Base-by-base conservation (phyloP, 768 basidiomycete genomes). In the Mycena olivaceomarginata region DNA sequence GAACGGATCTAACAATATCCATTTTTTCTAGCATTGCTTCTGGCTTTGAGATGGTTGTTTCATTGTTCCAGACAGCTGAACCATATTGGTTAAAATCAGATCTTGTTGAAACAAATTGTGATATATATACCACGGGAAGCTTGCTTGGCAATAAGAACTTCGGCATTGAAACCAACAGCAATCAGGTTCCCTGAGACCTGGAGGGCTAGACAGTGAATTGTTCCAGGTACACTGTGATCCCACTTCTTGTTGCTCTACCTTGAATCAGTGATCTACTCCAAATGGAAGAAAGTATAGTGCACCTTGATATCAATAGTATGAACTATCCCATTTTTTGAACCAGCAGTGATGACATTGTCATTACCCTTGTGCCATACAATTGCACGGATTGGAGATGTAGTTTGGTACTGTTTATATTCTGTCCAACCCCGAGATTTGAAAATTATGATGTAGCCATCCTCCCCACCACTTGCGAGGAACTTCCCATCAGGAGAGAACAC, bases 401-500 rank as follows among this genome's bases (percentile, higher is more conserved):
- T 63, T 16, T 25, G 11, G 62, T 63, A 63, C 15, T 39, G 12
- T 37, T 16, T 40, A 18, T 40, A 20, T 12, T 40, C 37, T 12
- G 5, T 6, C 62, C 62, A 63, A 10, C 16, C 11, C 7, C 39
- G 39, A 12, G 62, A 40, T 12, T 63, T 40, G 37, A 40, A 63
- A 41, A 63, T 63, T 5, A 10, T 15, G 20, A 63, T 41, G 40
- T 20, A 63, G 5, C 62, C 62, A 41, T 63, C 62, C 39, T 66
- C 65, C 12, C 65, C 20, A 48, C 43, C 65, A 48, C 65, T 66
- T 22, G 45, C 39, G 40, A 63, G 62, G 45, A 66, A 48, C 43
- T 46, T 15, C 15, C 62, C 62, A 63, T 69, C 53, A 4, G 10
- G 22, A 15, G 68, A 69, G 8, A 57, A 53, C 7, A 25, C 22